Evolutionary conservation across 345 rosid genomes (phyloP).

Genomic region (Nephelium lappaceum): DNA sequence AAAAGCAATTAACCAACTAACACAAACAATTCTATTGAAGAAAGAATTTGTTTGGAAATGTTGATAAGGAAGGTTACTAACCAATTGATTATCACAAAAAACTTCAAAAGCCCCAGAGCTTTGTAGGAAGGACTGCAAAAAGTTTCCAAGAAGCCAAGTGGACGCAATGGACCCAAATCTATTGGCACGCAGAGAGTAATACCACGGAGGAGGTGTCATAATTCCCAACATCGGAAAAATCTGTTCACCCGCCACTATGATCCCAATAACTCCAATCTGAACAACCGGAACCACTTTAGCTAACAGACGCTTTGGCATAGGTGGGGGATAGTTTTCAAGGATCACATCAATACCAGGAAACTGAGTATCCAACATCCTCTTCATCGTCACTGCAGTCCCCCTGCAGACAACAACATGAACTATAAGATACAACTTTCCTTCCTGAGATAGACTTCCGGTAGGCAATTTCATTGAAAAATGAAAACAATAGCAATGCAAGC

Average conservation of each 20-base stretch:
- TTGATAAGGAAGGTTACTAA: conserved; percentile 31
- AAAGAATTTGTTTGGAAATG: background rate
- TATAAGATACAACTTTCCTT: background rate
- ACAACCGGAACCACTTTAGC: conserved; percentile 66
- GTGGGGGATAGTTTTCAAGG: conserved; percentile 78
- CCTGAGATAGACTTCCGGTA: background rate
- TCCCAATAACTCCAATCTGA: conserved; percentile 73
- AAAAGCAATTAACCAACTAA: background rate
- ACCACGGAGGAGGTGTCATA: conserved; percentile 71
- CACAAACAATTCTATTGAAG: no score
- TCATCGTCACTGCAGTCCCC: conserved; percentile 79
- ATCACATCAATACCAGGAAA: conserved; percentile 80
- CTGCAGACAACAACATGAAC: conserved; percentile 31
- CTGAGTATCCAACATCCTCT: conserved; percentile 75
- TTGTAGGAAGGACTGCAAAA: conserved; percentile 79
- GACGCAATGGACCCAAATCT: conserved; percentile 87
- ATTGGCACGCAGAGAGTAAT: conserved; percentile 68
- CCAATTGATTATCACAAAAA: conserved; percentile 64
- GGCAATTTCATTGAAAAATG: background rate
- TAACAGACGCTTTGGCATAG: conserved; percentile 68
- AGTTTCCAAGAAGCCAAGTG: conserved; percentile 87
- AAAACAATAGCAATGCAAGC: no score
- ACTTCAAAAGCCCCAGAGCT: conserved; percentile 94
- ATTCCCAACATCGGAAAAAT: conserved; percentile 76
- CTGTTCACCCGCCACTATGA: conserved; percentile 78